Conservation (phyloP, 2,329 filamentous ascomycete genomes). For the Alternaria hordeiaustralica region DNA sequence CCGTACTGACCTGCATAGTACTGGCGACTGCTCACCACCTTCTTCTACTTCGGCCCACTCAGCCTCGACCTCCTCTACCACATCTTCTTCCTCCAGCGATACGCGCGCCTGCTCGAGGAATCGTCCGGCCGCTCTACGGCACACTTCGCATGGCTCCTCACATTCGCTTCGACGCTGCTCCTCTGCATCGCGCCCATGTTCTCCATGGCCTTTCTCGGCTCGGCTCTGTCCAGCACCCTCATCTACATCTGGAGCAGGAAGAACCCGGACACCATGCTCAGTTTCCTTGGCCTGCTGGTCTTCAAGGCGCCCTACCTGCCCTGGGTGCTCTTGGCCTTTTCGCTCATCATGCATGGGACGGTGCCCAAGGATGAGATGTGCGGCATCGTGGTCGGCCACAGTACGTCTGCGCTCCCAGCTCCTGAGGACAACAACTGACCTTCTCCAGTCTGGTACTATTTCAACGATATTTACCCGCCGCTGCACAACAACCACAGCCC, state of each 20-base stretch:
- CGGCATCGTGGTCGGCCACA: conserved; percentile 90
- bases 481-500: conserved; percentile 84
- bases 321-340: conserved; percentile 94
- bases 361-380: conserved; percentile 96
- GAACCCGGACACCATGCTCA: conserved; percentile 89
- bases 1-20: conserved; percentile 65
- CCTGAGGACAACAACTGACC: conserved; percentile 10
- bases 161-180: conserved; percentile 82
- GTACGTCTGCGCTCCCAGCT: conserved; percentile 37
- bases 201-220: conserved; percentile 92
- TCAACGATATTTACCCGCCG: conserved; percentile 93
- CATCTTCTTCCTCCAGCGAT: conserved; percentile 97
- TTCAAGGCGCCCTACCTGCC: conserved; percentile 95
- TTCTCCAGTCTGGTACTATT: conserved; percentile 86
- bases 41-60: conserved; percentile 95
- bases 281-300: conserved; percentile 82
- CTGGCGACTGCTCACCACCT: conserved; percentile 95
- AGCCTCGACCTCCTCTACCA: conserved; percentile 95
- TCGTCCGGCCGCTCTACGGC: conserved; percentile 90
- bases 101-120: conserved; percentile 93
- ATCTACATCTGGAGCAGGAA: conserved; percentile 98
- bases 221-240: conserved; percentile 86
- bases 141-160: conserved; percentile 91
- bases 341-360: conserved; percentile 84
- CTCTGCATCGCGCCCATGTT: conserved; percentile 84